These are phyloP conservation scores for Alternaria ventricosa DNA, from an alignment of 2,329 filamentous ascomycete species.

Conservation along the genomic window DNA sequence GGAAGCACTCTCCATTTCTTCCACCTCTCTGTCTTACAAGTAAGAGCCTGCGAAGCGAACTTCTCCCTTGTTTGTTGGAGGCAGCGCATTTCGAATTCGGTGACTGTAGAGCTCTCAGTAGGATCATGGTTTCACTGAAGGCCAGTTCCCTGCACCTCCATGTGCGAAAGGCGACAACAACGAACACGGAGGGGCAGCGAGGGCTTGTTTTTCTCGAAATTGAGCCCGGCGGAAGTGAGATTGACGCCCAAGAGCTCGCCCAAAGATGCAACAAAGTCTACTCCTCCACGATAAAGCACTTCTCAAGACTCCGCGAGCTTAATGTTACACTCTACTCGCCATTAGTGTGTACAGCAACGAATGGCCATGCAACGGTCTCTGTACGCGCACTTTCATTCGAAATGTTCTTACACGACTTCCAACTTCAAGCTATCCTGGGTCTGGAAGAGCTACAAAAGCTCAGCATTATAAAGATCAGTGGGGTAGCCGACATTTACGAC, in stretches of 20 bases:
- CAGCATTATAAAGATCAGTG: not conserved
- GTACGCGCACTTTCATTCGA: not conserved
- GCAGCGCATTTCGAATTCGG: not conserved
- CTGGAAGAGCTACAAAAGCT: not conserved
- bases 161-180: not conserved
- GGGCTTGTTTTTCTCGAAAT: not conserved
- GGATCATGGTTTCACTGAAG: not conserved
- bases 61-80: not conserved
- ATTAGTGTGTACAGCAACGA: not conserved
- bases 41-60: not conserved
- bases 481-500: not conserved
- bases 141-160: not conserved
- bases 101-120: not conserved
- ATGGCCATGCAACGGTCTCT: not conserved
- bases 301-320: not conserved
- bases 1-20: not conserved
- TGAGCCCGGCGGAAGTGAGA: not conserved
- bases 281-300: not conserved
- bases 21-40: slow-evolving; percentile 1
- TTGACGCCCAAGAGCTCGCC: not conserved
- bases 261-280: not conserved
- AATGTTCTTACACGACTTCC: not conserved
- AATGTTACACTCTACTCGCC: not conserved
- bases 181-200: not conserved
- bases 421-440: not conserved